phyloP scores from a whole-genome alignment of 352 stramenopile genomes.

The Thraustochytrium sp. region DNA sequence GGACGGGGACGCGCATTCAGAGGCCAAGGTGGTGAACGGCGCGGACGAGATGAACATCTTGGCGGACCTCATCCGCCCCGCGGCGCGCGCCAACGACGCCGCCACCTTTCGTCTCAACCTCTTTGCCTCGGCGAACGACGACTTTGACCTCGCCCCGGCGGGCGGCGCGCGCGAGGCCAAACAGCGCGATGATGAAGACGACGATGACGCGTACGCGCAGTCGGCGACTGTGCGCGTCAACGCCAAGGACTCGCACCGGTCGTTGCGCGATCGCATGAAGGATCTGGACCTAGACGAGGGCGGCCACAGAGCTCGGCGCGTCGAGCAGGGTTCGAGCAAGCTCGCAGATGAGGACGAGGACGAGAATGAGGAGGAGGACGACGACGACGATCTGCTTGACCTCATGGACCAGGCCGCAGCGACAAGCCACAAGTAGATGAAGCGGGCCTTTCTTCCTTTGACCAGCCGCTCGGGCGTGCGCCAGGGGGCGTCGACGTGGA shows the following conservation, averaged over 20 bases:
- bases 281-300: slow-evolving; percentile 37
- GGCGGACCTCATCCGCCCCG: slow-evolving; percentile 63
- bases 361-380: background rate
- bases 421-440: background rate
- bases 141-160: background rate
- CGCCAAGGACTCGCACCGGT: slow-evolving; percentile 63
- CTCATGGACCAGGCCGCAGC: slow-evolving; percentile 67
- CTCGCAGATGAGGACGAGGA: slow-evolving; percentile 52
- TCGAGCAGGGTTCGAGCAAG: background rate
- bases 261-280: slow-evolving; percentile 63
- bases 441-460: too few species aligned
- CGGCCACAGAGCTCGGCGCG: background rate
- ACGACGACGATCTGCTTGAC: slow-evolving; percentile 69
- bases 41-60: slow-evolving; percentile 73
- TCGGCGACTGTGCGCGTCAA: slow-evolving; percentile 54
- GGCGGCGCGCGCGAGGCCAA: slow-evolving; percentile 19
- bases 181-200: slow-evolving; percentile 59
- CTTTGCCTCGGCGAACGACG: slow-evolving; percentile 60
- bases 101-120: slow-evolving; percentile 68
- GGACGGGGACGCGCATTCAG: slow-evolving; percentile 50
- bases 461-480: too few species aligned
- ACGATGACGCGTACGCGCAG: too few species aligned
- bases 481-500: too few species aligned
- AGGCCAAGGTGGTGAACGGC: slow-evolving; percentile 66
- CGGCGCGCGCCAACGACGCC: slow-evolving; percentile 53